phyloP scores from a whole-genome alignment of 2,329 filamentous ascomycete species.

The Penicillium oxalicum region DNA sequence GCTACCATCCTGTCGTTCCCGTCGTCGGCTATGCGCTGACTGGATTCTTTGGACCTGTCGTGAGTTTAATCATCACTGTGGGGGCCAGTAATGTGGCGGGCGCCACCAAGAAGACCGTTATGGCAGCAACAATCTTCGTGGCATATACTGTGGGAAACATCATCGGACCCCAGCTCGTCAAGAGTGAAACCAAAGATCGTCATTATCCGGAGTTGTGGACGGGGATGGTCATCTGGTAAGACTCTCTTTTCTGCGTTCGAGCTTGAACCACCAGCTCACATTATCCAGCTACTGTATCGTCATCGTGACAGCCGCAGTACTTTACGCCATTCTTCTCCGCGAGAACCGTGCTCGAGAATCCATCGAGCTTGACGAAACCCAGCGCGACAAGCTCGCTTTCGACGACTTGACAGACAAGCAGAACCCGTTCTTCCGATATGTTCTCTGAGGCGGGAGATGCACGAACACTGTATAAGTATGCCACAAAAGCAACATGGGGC shows the following conservation, averaged over 20 bases:
- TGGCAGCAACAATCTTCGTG: conserved; percentile 67
- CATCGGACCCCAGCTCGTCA: conserved; percentile 65
- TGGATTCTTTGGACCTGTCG: conserved; percentile 66
- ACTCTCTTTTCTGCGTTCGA: neutral
- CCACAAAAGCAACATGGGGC: no score
- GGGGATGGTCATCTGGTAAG: conserved; percentile 58
- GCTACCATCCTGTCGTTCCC: conserved; percentile 57
- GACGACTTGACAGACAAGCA: conserved; percentile 63
- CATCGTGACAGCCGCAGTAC: conserved; percentile 49
- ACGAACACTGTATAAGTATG: no score
- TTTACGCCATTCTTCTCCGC: conserved; percentile 55
- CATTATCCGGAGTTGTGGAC: conserved; percentile 70
- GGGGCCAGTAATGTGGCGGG: conserved; percentile 66
- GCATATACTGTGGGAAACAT: conserved; percentile 74
- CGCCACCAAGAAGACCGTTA: conserved; percentile 71
- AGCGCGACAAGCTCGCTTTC: conserved; percentile 61
- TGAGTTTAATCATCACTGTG: conserved; percentile 54
- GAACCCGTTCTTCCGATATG: conserved; percentile 62
- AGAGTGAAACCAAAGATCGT: conserved; percentile 55
- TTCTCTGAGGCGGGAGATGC: conserved; percentile 29
- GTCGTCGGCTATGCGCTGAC: conserved; percentile 67
- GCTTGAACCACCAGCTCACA: neutral
- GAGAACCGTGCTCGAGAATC: conserved; percentile 53
- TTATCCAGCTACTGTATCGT: conserved; percentile 60
- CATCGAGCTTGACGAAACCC: conserved; percentile 51